Base-by-base conservation (phyloP, 2,329 filamentous ascomycete species). In the Chaetomium strumarium region DNA sequence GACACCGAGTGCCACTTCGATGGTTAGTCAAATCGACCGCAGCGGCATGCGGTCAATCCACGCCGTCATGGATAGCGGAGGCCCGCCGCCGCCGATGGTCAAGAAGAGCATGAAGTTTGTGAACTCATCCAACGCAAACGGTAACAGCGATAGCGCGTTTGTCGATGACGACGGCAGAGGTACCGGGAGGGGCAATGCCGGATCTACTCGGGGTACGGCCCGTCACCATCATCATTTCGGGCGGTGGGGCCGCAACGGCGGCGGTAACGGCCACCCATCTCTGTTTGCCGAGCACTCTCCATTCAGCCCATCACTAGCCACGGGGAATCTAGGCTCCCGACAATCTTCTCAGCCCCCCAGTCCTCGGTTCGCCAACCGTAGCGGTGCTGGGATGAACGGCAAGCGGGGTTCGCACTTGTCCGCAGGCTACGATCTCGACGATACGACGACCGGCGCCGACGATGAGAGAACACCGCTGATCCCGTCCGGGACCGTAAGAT, bases 41-140 rank as follows among this genome's bases (percentile, higher is more conserved):
- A 76, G 62, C 53, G 72, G 71, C 44, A 71, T 81, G 63, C 79
- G 85, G 49, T 81, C 80, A n/a, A 85, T 90, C 54, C 81, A 83
- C 55, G 77, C 79, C 48, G 72, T 86, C 29, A 73, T 88, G 62
- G 87, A 90, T 53, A 77, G 74, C 43, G 74, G 78, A 49, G 67
- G 64, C 17, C 70, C 67, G 1, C 64, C 67, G 1, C 64, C 67
- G 17, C 62, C 86, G 16, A 79, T 80, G 9, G 81, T 86, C 61
- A 96, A 95, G 72, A 90, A 89, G 73, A 95, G 86, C 70, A 96
- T 96, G 90, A 97, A 96, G 65, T 97, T 97, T 65, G 87, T 88
- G 53, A 92, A 89, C 68, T 83, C 86, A 1, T 89, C 88, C 68
- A 84, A 75, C 59, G 83, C 78, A 58, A 81, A 80, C 57, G 72